phyloP scores from a whole-genome alignment of 1,284 basidiomycete genomes.

The Ceratobasidium sp. region DNA sequence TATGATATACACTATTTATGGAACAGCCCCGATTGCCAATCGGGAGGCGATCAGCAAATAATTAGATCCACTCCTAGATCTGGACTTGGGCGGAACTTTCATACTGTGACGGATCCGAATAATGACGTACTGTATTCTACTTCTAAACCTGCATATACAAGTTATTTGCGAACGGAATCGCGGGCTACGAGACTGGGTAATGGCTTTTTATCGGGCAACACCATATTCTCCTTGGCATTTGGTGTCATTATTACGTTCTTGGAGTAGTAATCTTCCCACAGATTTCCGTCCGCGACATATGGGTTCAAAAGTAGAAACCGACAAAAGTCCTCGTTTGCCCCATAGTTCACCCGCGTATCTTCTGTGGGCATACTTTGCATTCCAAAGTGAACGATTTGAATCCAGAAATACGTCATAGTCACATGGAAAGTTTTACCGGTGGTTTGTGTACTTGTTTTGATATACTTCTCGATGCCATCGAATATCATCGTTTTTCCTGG shows the following conservation, averaged over 20 bases:
- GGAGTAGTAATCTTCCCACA: conserved; percentile 28
- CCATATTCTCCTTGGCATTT: conserved; percentile 25
- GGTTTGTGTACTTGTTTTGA: conserved; percentile 39
- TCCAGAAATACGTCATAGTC: conserved; percentile 44
- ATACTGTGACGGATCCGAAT: background rate
- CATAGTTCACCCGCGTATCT: background rate
- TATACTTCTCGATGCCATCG: conserved; percentile 39
- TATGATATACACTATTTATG: conserved; percentile 8
- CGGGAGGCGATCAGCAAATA: background rate
- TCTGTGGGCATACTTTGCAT: conserved; percentile 35
- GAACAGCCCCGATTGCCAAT: conserved; percentile 10
- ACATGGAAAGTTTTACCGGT: conserved; percentile 41
- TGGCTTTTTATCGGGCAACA: conserved; percentile 24
- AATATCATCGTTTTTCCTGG: conserved; percentile 39
- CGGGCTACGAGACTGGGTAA: conserved; percentile 27
- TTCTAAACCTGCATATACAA: background rate
- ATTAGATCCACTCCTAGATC: conserved; percentile 7
- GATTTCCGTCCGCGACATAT: conserved; percentile 23
- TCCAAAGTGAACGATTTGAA: conserved; percentile 42
- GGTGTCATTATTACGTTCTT: conserved; percentile 33
- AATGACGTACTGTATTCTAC: background rate
- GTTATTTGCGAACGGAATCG: conserved; percentile 14
- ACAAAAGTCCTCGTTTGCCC: conserved; percentile 23
- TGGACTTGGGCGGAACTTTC: background rate
- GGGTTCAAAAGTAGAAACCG: conserved; percentile 26